Base-by-base conservation (phyloP, 2,329 filamentous ascomycete genomes). In the Ustilaginoidea virens region DNA sequence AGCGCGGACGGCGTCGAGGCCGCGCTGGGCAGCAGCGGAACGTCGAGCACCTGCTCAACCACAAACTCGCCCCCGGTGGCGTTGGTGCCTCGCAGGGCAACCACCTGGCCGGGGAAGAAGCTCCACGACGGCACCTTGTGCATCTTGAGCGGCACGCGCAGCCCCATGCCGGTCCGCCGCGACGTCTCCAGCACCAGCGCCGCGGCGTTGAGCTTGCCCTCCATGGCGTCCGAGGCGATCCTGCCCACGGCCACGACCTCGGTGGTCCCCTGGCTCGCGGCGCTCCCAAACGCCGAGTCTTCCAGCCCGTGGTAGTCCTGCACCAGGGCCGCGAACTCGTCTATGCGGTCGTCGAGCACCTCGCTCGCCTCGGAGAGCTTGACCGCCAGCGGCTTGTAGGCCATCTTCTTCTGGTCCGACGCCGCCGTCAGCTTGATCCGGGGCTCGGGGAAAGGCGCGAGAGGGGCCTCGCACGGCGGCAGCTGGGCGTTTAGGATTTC, bases 51-150 rank as follows among this genome's bases (percentile, higher is more conserved):
- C 44, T 94, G 74, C 19, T 69, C 74, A 18, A 90, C 83, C 1
- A 74, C 68, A 41, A 96, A 94, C 42, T 80, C 77, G 21, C 74
- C 68, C 0, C 87, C 87, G 1, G 82, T 83, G 13, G 83, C 74
- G 48, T 98, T 98, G 41, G 74, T 83, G 6, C 90, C 90, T 36
- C 69, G 69, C 17, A 96, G 55, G 5, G 87, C 90, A 17, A 93
- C 82, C 29, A 96, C 83, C 48, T 96, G 86, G 5, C 90, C 90
- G 0, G 87, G 90, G 48, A 96, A 96, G 58, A 96, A 82, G 47
- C 82, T 78, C 54, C 79, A 90, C 2, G 67, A 38, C 17, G 63
- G 57, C 1, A 92, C 51, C 3, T 66, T 66, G 35, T 78, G 69
- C 33, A 94, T 60, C 38, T 82, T 81, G 12, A 98, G 54, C 4